Evolutionary conservation across 352 stramenopile genomes (phyloP), one percentile per base, ranked within the genome.

Genomic region (Phytopythium kandeliae): DNA sequence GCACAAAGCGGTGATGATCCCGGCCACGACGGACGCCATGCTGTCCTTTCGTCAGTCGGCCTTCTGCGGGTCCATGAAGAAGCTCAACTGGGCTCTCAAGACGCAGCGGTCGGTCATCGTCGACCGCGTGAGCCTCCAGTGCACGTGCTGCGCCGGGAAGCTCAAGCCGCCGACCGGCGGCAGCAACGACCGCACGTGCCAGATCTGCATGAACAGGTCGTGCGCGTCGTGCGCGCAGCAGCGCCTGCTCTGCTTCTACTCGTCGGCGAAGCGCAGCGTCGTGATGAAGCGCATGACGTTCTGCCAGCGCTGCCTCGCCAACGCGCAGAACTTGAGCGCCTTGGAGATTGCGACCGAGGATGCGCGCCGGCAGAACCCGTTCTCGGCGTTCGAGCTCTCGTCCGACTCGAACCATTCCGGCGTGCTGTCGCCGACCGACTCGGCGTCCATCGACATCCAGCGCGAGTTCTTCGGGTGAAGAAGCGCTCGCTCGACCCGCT

Each of bases 401-500:
- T 51, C 46, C 16, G 46, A 40, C 46, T 51, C 46, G 46, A 69
- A 52, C 26, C 46, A 67, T 35, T 65, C 61, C 33, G 55, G 57
- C 12, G 40, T 60, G 16, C 42, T 50, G 12, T 73, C 65, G 2
- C 65, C 65, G 6, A 69, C 65, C 2, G 65, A 64, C 31, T 73
- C 65, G 41, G 63, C 55, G 13, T 55, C 68, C 5, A 58, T 63
- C 10, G 58, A 70, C 51, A 65, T 58, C n/a, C 48, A 60, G 34
- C 63, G 62, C 54, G 65, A 73, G 42, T 73, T 73, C 24, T 73
- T 73, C 26, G 61, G 65, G 22, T 71, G 37, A 25, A n/a, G n/a
- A n/a, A n/a, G n/a, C n/a, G n/a, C n/a, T n/a, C n/a, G n/a, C n/a
- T n/a, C n/a, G n/a, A n/a, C n/a, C n/a, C n/a, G n/a, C n/a, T n/a